A percentile compares a stretch with the other conserved stretches of the same genome.
phyloP scores from a whole-genome alignment of 495 filamentous ascomycete genomes.

The Podospora bellae-mahoneyi region DNA sequence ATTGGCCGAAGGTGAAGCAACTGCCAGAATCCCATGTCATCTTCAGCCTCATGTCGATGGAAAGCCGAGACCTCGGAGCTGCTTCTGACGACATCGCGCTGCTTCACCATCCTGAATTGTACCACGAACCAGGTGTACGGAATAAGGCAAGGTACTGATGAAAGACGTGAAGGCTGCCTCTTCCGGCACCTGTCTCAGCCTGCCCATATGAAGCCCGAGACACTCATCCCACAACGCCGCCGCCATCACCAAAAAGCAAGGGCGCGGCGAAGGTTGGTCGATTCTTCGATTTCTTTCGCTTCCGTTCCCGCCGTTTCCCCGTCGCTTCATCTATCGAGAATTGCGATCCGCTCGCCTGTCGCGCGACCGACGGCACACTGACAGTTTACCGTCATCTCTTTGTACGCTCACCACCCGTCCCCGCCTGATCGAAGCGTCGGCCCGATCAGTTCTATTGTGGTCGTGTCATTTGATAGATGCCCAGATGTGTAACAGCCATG shows the following conservation, averaged over 20 bases:
- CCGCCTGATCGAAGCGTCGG: neutral
- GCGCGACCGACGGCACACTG: neutral
- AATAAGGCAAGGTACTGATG: neutral
- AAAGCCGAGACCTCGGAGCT: neutral
- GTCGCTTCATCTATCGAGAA: constrained; percentile 3
- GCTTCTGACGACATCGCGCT: constrained; percentile 1
- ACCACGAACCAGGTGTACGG: neutral
- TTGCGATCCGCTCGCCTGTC: neutral
- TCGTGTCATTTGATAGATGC: neutral
- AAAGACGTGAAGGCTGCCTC: neutral
- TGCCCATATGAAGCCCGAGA: neutral
- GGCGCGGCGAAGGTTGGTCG: neutral
- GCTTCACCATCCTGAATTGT: neutral
- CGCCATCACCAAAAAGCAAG: neutral
- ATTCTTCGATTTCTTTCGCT: neutral
- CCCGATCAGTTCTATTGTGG: neutral
- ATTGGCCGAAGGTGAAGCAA: too few species aligned
- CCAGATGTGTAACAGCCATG: neutral
- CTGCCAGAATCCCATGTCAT: neutral
- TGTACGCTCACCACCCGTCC: neutral
- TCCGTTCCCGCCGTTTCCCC: neutral
- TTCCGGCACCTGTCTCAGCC: constrained; percentile 1
- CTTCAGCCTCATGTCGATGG: constrained; percentile 5
- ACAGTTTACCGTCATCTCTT: neutral
- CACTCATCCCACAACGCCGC: neutral